phyloP scores from a whole-genome alignment of 225 moss, liverwort and hornwort species.

The Pseudoscleropodium purum region DNA sequence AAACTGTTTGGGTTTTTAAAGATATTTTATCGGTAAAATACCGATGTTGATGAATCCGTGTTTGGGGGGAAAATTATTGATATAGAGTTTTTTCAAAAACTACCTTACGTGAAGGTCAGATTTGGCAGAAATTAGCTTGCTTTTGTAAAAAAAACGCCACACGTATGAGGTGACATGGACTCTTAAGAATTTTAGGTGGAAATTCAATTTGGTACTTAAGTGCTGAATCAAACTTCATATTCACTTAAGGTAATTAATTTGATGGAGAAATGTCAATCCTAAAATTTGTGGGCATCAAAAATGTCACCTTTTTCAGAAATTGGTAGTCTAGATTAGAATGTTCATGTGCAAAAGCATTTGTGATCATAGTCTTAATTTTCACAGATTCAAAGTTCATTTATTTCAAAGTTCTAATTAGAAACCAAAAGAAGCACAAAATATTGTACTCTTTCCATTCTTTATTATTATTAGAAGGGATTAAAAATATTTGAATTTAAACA shows the following conservation, averaged over 20 bases:
- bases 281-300: neutral
- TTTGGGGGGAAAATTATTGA: neutral
- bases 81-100: neutral
- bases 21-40: neutral
- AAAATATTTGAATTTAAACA: neutral
- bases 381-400: neutral
- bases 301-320: neutral
- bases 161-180: too few species aligned
- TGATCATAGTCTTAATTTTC: neutral
- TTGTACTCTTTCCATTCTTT: neutral
- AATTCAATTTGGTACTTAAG: too few species aligned
- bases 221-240: too few species aligned
- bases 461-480: neutral
- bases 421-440: neutral
- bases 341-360: neutral
- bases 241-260: neutral
- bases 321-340: neutral
- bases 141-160: too few species aligned
- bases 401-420: neutral
- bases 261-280: neutral
- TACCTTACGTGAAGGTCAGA: too few species aligned
- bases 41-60: neutral
- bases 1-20: neutral
- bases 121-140: too few species aligned
- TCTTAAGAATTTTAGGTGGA: too few species aligned